A percentile compares a stretch with the other conserved stretches of the same genome.
phyloP scores from a whole-genome alignment of 148 eudicot genomes.

The Cornus suecica region DNA sequence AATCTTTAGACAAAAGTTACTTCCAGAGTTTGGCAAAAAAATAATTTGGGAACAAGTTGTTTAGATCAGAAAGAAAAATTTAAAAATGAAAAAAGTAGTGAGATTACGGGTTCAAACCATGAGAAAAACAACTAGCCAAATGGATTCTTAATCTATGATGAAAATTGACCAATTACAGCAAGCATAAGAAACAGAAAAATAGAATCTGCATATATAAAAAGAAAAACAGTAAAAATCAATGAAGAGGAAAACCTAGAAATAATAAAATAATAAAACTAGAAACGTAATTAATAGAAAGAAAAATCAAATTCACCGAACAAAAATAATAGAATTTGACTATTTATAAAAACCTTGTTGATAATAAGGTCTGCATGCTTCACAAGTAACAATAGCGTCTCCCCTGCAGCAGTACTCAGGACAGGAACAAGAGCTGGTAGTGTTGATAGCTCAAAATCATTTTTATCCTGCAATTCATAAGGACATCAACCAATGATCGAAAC shows the following conservation, averaged over 20 bases:
- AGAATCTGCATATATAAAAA: no score
- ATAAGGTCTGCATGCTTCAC: slow-evolving; percentile 94
- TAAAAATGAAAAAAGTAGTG: background rate
- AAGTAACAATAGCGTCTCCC: slow-evolving; percentile 83
- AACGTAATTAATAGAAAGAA: background rate
- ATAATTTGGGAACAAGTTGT: background rate
- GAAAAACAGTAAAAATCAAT: background rate
- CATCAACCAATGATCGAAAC: background rate
- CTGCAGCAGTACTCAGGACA: slow-evolving; percentile 80
- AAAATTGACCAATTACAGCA: background rate
- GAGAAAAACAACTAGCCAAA: background rate
- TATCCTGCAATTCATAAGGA: slow-evolving; percentile 55
- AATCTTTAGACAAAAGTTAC: no score
- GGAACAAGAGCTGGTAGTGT: slow-evolving; percentile 97
- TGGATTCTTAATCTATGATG: background rate
- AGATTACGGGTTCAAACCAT: background rate
- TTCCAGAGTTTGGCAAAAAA: background rate
- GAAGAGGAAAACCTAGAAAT: background rate
- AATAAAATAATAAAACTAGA: background rate
- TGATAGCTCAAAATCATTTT: slow-evolving; percentile 86
- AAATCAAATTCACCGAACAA: background rate
- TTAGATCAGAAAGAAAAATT: background rate
- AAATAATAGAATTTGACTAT: background rate
- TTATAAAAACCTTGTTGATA: slow-evolving; percentile 63
- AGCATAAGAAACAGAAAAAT: background rate